Conservation (phyloP, 345 rosid genomes). For the Limnanthes douglasii region DNA sequence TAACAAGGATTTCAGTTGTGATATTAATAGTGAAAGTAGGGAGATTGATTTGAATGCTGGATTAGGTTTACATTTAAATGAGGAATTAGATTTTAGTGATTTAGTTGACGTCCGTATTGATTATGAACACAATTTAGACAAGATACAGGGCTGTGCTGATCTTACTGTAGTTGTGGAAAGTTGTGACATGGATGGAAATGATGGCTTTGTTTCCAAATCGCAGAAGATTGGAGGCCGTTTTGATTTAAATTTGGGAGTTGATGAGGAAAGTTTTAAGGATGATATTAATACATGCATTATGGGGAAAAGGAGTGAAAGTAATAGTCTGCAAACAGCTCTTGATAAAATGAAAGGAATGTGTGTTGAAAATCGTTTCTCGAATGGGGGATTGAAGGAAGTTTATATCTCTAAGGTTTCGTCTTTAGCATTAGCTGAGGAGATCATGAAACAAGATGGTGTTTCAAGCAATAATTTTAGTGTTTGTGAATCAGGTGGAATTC, state of each 20-base stretch:
- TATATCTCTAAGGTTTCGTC: slow-evolving; percentile 20
- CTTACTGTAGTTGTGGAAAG: slow-evolving; percentile 60
- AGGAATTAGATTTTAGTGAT: slow-evolving; percentile 18
- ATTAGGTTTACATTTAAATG: slow-evolving; percentile 50
- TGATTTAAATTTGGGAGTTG: slow-evolving; percentile 69
- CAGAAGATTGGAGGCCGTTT: slow-evolving; percentile 36
- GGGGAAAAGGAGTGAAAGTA: slow-evolving; percentile 9
- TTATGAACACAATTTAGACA: slow-evolving; percentile 11
- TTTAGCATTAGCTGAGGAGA: slow-evolving; percentile 16
- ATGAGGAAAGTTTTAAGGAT: slow-evolving; percentile 26
- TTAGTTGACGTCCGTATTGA: slow-evolving; percentile 8
- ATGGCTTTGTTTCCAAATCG: slow-evolving; percentile 8
- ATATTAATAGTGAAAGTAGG: slow-evolving; percentile 11
- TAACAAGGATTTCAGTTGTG: slow-evolving; percentile 17
- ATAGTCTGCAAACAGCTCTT: slow-evolving; percentile 9
- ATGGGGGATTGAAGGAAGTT: slow-evolving; percentile 27
- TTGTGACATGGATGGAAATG: slow-evolving; percentile 31
- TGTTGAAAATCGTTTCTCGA: slow-evolving; percentile 10
- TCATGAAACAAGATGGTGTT: slow-evolving; percentile 15
- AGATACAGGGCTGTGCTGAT: slow-evolving; percentile 42
- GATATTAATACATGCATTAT: slow-evolving; percentile 8
- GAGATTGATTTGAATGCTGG: slow-evolving; percentile 55
- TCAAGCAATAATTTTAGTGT: slow-evolving; percentile 6
- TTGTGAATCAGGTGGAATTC: slow-evolving; percentile 14
- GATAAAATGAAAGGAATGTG: slow-evolving; percentile 12